Percentiles rank a stretch among this genome's conserved stretches.
Evolutionary conservation across 768 basidiomycete genomes (phyloP).

Genomic region (Termitomyces sp.): DNA sequence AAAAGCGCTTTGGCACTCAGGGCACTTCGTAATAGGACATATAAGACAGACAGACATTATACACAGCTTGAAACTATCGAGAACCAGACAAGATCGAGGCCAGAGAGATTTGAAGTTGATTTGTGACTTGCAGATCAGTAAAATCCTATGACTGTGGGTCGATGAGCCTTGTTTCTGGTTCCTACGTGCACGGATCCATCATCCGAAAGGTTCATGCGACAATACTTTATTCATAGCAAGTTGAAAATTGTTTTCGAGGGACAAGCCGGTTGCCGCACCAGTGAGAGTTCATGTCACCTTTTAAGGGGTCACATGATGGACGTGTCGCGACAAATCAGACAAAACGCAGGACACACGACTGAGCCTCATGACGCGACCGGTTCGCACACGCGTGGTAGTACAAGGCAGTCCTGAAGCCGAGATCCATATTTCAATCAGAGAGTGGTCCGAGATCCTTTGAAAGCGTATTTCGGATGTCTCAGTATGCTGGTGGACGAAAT

Average conservation of each 20-base stretch:
- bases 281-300: background rate
- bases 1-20: background rate
- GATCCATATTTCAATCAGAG: background rate
- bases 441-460: background rate
- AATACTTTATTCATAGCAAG: background rate
- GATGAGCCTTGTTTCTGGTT: background rate
- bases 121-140: background rate
- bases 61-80: background rate
- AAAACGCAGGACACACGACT: background rate
- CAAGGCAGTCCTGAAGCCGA: background rate
- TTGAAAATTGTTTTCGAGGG: background rate
- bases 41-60: background rate
- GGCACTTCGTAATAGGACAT: background rate
- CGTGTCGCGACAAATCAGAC: background rate
- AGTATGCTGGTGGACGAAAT: background rate
- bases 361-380: background rate
- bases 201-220: too few species aligned
- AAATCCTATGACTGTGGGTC: background rate
- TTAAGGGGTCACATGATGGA: conserved; percentile 1
- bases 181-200: background rate
- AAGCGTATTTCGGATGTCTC: background rate
- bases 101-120: background rate
- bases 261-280: background rate
- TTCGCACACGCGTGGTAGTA: conserved; percentile 1
- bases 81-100: background rate